Base-by-base conservation (phyloP, 139 green algal species). In the Nannochloris sp. region DNA sequence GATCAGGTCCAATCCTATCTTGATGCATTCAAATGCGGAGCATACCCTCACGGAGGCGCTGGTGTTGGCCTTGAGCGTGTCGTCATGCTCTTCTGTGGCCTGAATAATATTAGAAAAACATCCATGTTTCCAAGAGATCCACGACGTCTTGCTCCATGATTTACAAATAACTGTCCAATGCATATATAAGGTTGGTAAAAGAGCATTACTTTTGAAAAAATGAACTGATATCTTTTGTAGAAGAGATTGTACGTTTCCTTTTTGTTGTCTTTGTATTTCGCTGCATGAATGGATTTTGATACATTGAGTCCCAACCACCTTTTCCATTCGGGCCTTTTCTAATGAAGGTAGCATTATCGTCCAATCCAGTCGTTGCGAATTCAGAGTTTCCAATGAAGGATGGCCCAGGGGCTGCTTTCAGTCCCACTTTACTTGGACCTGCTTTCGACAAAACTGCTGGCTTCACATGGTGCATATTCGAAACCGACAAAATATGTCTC, bases 51-150 rank as follows among this genome's bases (percentile, higher is more conserved):
- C 67, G 93, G 90, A 31, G 90, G 90, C 56, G 79, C 74, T 2
- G 93, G 93, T 36, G 93, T 99, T 33, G 93, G 93, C 33, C 68
- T 99, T 67, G 93, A 99, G 82, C 84, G 93, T 31, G 92, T 98
- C 49, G 86, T 66, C 28, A 99, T 99, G 93, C 80, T 99, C 26
- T 99, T 96, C 81, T 88, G 82, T 40, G 87, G 81, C 13, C 86
- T 98, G 44, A 83, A 93, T 82, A 99, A 99, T 82, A 96, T 99
- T 68, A 83, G 93, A 51, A 97, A 98, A 75, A 96, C 93, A 6
- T 88, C 75, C 44, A 85, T 99, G 80, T 99, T 98, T 79, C 93
- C 93, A 2, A 84, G 92, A 40, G 93, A 98, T 77, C 93, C 93
- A 36, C 92, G 93, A 78, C 76, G 93, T 6, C 68, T 99, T 17